Percentiles rank a stretch among this genome's conserved stretches.
Conservation (phyloP, 2,329 filamentous ascomycete species). For the Aspergillus pseudonomiae region DNA sequence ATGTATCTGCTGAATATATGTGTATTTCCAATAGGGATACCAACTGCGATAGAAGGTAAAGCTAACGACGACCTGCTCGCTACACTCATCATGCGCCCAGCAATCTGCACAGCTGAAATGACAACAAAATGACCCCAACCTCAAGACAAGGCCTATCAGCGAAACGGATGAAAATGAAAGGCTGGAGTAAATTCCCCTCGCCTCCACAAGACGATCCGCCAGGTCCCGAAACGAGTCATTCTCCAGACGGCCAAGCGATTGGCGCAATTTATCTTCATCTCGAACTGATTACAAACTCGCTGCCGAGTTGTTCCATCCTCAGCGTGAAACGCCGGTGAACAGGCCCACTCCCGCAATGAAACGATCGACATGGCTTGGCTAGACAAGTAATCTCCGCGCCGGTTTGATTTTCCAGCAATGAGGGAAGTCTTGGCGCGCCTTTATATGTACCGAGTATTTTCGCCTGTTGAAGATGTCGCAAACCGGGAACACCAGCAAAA, state of each 20-base stretch:
- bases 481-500: neutral
- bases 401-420: conserved; percentile 18
- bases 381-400: conserved; percentile 7
- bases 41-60: too few relatives aligned
- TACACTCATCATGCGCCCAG: too few relatives aligned
- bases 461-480: neutral
- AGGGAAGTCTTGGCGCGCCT: neutral
- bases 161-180: neutral
- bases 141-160: neutral
- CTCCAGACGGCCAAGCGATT: neutral
- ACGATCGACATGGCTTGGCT: conserved; percentile 11
- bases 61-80: neutral
- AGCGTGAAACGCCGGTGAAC: conserved; percentile 6
- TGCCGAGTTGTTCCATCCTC: neutral
- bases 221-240: neutral
- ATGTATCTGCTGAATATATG: too few relatives aligned
- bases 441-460: neutral
- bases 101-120: neutral
- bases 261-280: neutral
- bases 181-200: neutral
- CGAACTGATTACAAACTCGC: accelerated
- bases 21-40: too few relatives aligned
- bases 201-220: neutral
- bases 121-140: neutral
- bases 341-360: neutral